Evolutionary conservation across 768 basidiomycete species (phyloP).

Genomic region (Kwoniella heveanensis): DNA sequence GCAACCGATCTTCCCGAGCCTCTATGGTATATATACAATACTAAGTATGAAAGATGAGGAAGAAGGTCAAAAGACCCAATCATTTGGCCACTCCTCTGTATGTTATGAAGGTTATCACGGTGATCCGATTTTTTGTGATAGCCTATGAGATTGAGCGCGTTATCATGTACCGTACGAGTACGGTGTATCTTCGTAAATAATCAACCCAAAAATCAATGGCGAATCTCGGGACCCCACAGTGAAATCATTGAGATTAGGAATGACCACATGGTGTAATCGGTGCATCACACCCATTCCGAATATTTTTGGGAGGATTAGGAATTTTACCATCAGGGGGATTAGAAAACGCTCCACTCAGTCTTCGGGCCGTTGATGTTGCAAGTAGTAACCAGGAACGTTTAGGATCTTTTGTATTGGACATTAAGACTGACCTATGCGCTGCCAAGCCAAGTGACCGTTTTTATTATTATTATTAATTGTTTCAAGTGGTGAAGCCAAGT

Average conservation of each 20-base stretch:
- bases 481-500: too few relatives aligned
- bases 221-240: background rate
- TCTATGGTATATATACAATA: too few relatives aligned
- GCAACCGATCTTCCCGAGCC: too few relatives aligned
- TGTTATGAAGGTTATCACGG: background rate
- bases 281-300: background rate
- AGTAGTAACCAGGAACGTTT: background rate
- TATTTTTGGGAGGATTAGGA: background rate
- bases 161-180: too few relatives aligned
- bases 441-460: background rate
- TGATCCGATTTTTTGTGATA: background rate
- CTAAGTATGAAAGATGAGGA: too few relatives aligned
- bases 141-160: background rate
- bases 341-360: too few relatives aligned
- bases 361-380: too few relatives aligned
- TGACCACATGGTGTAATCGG: background rate
- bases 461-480: too few relatives aligned
- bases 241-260: background rate
- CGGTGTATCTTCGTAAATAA: conserved; percentile 1
- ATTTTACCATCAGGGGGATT: too few relatives aligned
- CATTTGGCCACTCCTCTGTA: too few relatives aligned
- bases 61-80: too few relatives aligned
- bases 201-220: background rate
- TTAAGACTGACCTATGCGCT: background rate
- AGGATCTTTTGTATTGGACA: background rate